Evolutionary conservation across 257 asterid genomes (phyloP), one percentile per base, ranked within the genome.

Genomic region (Handroanthus guayacan): DNA sequence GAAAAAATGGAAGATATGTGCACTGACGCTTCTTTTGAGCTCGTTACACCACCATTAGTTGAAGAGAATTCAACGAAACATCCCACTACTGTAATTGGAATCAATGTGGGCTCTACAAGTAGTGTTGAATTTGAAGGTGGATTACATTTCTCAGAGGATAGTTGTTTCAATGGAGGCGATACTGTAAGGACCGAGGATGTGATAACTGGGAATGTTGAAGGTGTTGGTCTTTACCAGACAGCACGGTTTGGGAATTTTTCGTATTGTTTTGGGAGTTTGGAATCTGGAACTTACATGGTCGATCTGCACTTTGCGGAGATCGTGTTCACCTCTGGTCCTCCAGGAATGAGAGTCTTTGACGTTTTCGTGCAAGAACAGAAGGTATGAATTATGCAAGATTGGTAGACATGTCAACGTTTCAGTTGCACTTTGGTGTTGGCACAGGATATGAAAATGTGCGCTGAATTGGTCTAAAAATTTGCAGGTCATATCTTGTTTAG

Each of bases 291-390:
- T 18, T 89, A 91, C 81, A 25, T 48, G n/a, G 84, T 91, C 74
- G 95, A 89, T 78, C 85, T 92, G 79, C 92, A 89, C 69, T 86
- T 92, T 12, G 88, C 87, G 8, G 97, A 89, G 89, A 78, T 88
- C 64, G 86, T 88, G 72, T 84, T 86, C 31, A 69, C 75, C 65
- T 71, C 76, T 84, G 97, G 86, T 43, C 88, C 96, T 79, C 66
- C 82, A 5, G 96, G 96, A 75, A 74, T 74, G 82, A 87, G 94
- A 84, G 78, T 84, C 9, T 91, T 91, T 56, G 88, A 91, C 71
- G 90, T 89, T 80, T 84, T 81, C 75, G 74, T 91, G 18, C 96
- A 91, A 86, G 84, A 82, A 60, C 76, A 88, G 54, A 89, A 86
- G 92, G 97, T 91, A 79, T 78, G 48, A 8, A n/a, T 80, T 47